Evolutionary conservation across 2,329 filamentous ascomycete species (phyloP).

Genomic region (Talaromyces sp.): DNA sequence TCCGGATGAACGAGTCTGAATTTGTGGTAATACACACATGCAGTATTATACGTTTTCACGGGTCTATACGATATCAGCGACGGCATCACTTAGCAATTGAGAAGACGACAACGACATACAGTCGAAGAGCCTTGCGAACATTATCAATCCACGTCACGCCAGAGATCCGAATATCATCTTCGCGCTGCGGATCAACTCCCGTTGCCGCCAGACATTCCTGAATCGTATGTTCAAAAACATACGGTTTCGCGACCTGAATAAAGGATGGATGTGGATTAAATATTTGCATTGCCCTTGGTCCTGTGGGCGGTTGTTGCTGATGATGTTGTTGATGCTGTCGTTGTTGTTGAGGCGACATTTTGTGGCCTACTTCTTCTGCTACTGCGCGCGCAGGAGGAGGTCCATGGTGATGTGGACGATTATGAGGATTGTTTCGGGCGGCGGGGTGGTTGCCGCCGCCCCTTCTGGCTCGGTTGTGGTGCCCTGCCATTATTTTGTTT

Average conservation of each 20-base stretch:
- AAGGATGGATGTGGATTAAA: conserved; percentile 59
- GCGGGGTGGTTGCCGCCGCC: conserved; percentile 4
- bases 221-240: conserved; percentile 77
- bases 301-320: conserved; percentile 12
- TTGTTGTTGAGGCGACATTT: conserved; percentile 9
- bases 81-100: background rate
- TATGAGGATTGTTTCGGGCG: conserved; percentile 14
- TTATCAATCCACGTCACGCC: conserved; percentile 87
- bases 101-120: conserved; percentile 55
- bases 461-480: conserved; percentile 13
- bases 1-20: conserved; percentile 85
- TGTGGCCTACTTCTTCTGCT: conserved; percentile 6
- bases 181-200: conserved; percentile 70
- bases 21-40: conserved; percentile 88
- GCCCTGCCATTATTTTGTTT: conserved; percentile 13
- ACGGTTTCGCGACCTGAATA: conserved; percentile 67
- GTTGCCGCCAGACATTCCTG: conserved; percentile 68
- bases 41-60: conserved; percentile 86
- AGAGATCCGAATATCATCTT: conserved; percentile 76
- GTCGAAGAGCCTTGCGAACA: conserved; percentile 70
- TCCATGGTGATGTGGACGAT: conserved; percentile 9
- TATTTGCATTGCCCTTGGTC: conserved; percentile 15
- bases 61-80: conserved; percentile 55
- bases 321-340: background rate
- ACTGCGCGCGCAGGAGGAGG: conserved; percentile 4